These are phyloP conservation scores for Scleroderma citrinum DNA, from an alignment of 768 basidiomycete species.

Conservation along the genomic window DNA sequence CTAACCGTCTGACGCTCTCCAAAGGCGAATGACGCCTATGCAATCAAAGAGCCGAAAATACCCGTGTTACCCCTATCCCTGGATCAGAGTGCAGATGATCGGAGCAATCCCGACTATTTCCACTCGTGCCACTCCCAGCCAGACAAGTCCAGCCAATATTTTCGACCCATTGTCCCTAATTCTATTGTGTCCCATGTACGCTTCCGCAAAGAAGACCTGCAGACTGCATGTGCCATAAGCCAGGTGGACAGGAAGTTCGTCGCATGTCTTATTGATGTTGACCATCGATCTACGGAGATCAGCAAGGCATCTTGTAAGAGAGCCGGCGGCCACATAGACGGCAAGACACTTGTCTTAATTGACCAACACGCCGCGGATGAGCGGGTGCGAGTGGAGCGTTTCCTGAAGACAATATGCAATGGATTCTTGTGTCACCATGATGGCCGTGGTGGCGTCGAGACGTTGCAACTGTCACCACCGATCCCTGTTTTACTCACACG, in stretches of 20 bases:
- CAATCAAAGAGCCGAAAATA: slow-evolving; percentile 42
- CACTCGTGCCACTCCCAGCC: slow-evolving; percentile 11
- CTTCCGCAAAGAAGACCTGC: slow-evolving; percentile 52
- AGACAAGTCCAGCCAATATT: slow-evolving; percentile 4
- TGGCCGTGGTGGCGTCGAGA: slow-evolving; percentile 31
- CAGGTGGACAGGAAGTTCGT: slow-evolving; percentile 94
- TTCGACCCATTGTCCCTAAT: slow-evolving; percentile 9
- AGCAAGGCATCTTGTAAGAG: slow-evolving; percentile 11
- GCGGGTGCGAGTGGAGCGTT: slow-evolving; percentile 82
- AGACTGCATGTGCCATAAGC: slow-evolving; percentile 53
- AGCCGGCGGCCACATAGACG: slow-evolving; percentile 10
- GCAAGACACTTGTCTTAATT: slow-evolving; percentile 58
- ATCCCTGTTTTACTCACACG: slow-evolving; percentile 59
- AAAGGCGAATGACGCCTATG: slow-evolving; percentile 55
- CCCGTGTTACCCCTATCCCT: slow-evolving; percentile 24
- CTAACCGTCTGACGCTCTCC: slow-evolving; percentile 7
- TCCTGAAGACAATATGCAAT: slow-evolving; percentile 67
- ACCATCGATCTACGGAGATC: slow-evolving; percentile 11
- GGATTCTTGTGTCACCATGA: slow-evolving; percentile 49
- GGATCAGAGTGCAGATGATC: slow-evolving; percentile 11
- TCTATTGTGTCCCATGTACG: slow-evolving; percentile 23
- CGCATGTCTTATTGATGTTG: slow-evolving; percentile 52
- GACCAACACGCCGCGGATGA: slow-evolving; percentile 99
- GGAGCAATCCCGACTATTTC: neutral
- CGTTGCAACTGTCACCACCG: slow-evolving; percentile 45